Conservation (phyloP, 176 grass and related monocot genomes). For the Metroxylon sagu region DNA sequence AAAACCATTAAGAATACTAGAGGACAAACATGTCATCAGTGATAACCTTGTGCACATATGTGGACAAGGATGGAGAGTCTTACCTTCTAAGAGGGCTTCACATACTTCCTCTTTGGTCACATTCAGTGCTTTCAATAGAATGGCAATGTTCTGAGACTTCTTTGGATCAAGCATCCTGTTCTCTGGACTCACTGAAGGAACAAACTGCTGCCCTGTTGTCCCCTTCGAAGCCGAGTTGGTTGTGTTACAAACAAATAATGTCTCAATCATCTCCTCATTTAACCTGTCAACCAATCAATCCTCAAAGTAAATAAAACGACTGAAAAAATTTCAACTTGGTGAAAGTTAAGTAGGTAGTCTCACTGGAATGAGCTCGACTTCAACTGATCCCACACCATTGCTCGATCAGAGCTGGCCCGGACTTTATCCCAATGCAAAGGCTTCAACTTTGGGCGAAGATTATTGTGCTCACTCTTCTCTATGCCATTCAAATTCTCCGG, state of each 20-base stretch:
- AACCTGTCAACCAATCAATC: conserved; percentile 20
- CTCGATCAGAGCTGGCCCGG: conserved; percentile 2
- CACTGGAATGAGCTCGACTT: conserved; percentile 66
- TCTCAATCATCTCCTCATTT: conserved; percentile 69
- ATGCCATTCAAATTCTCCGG: conserved; percentile 1
- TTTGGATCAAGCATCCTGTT: conserved; percentile 40
- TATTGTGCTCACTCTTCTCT: background rate
- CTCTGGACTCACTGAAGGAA: conserved; percentile 24
- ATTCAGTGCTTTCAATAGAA: conserved; percentile 45
- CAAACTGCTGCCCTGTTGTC: background rate
- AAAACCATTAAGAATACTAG: no score
- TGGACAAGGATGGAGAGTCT: no score
- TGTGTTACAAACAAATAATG: conserved; percentile 22
- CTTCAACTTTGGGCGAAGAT: conserved; percentile 28
- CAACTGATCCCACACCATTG: conserved; percentile 27
- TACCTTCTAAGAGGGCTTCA: conserved; percentile 65
- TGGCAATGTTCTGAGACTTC: conserved; percentile 48
- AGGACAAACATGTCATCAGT: no score
- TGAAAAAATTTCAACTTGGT: no score
- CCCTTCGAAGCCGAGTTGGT: conserved; percentile 11
- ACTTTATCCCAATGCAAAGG: conserved; percentile 47
- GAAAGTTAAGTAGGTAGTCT: background rate
- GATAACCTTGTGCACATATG: no score
- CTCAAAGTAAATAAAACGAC: no score
- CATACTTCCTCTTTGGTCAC: conserved; percentile 51